A percentile compares a stretch with the other conserved stretches of the same genome.
Evolutionary conservation across 148 eudicot species (phyloP).

Genomic region (Dysphania ambrosioides): DNA sequence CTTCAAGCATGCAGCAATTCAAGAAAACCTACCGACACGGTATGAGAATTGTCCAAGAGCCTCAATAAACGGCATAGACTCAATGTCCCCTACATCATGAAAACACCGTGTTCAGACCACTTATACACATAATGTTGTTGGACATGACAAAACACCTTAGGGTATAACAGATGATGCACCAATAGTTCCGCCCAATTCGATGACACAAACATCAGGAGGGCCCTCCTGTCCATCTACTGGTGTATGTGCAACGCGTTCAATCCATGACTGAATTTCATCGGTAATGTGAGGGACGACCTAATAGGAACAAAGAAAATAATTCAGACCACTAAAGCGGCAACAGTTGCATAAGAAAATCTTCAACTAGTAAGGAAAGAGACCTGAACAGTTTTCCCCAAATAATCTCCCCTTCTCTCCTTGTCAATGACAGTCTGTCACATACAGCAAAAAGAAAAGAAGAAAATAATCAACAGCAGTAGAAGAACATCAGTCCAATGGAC

Average conservation of each 20-base stretch:
- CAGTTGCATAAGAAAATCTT: not conserved
- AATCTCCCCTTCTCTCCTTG: conserved; percentile 94
- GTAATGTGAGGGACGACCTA: conserved; percentile 98
- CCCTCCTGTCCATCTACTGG: conserved; percentile 96
- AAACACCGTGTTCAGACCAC: conserved; percentile 7
- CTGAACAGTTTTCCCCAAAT: conserved; percentile 95
- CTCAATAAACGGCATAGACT: conserved; percentile 94
- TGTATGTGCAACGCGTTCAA: conserved; percentile 76
- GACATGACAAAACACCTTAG: not conserved
- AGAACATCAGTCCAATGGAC: conserved; percentile 3
- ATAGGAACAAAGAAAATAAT: conserved; percentile 16
- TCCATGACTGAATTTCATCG: conserved; percentile 97
- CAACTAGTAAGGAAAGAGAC: conserved; percentile 31
- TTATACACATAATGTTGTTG: not conserved
- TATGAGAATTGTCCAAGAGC: conserved; percentile 93
- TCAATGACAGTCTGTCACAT: conserved; percentile 68
- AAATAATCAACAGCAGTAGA: conserved; percentile 10
- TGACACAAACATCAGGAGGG: conserved; percentile 97
- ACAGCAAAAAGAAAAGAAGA: conserved; percentile 18
- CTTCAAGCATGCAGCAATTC: conserved; percentile 3
- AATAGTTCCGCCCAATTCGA: conserved; percentile 97
- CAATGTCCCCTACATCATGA: conserved; percentile 82
- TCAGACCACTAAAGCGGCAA: conserved; percentile 10
- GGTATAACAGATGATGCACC: conserved; percentile 37
- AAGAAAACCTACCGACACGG: conserved; percentile 69